Evolutionary conservation across 2,329 filamentous ascomycete species (phyloP).

Genomic region (Colletotrichum costaricense): DNA sequence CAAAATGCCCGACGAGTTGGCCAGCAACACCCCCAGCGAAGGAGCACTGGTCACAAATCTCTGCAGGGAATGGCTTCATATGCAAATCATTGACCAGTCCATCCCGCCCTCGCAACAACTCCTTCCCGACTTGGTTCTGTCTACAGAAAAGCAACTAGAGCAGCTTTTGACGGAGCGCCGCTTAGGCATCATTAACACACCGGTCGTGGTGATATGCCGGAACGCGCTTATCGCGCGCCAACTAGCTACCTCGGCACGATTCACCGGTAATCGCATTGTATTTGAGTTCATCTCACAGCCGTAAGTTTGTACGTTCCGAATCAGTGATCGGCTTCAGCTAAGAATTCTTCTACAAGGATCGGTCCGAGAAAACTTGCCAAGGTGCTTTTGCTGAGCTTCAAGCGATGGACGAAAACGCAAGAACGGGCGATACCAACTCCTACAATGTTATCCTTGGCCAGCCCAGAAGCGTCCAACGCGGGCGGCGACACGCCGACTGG

Average conservation of each 20-base stretch:
- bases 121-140: conserved; percentile 43
- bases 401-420: conserved; percentile 39
- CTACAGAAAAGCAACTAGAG: conserved; percentile 31
- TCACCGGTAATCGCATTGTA: conserved; percentile 39
- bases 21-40: conserved; percentile 24
- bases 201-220: conserved; percentile 46
- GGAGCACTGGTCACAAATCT: conserved; percentile 39
- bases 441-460: not conserved
- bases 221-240: conserved; percentile 45
- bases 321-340: not conserved
- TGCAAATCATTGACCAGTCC: conserved; percentile 41
- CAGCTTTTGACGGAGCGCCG: conserved; percentile 5
- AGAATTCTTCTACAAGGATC: conserved; percentile 38
- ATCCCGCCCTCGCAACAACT: conserved; percentile 10
- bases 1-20: not conserved
- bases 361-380: conserved; percentile 51
- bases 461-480: not conserved
- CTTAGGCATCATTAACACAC: not conserved
- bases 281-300: conserved; percentile 53
- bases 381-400: conserved; percentile 42
- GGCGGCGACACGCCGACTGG: not conserved
- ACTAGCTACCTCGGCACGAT: conserved; percentile 36
- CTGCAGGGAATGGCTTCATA: conserved; percentile 47
- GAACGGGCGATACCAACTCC: not conserved
- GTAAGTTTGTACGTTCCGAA: conserved; percentile 37